Evolutionary conservation across 1,139 yeast genomes (phyloP), one percentile per base, ranked within the genome.

Genomic region (Geotrichum histeridarum): DNA sequence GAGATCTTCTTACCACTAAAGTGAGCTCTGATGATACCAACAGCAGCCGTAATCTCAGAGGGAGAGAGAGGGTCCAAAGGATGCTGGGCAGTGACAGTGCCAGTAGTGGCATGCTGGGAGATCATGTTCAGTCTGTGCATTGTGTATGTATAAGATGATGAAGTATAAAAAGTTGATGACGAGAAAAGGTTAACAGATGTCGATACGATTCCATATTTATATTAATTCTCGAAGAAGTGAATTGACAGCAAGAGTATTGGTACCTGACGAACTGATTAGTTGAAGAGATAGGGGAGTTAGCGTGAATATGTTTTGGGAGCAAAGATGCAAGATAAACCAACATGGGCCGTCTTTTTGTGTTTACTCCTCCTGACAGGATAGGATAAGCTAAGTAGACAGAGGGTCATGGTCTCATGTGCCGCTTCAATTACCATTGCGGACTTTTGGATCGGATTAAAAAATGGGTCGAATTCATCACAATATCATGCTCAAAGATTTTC

Each of bases 21-120:
- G 56, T 75, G 62, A 31, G 69, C 67, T 66, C 74, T 77, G 57
- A 80, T 71, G 44, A 77, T 64, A 36, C 64, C 64, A 17, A 79
- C 74, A 37, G 73, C 76, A 11, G 75, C 73, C 60, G 72, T 68
- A 62, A 75, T 77, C 71, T 85, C 93, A 54, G 68, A 76, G 22
- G 81, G 77, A 44, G 84, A 72, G 59, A 85, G 77, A 11, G 89
- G 91, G 70, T 85, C 93, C 64, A 85, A 75, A 32, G 91, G 90
- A 69, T 84, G 87, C 35, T 75, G 72, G 42, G 83, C 75, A 36
- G 54, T 49, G 31, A 56, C 55, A 27, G 63, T 50, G 2, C 58
- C 51, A 36, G 85, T 80, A 31, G 83, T 79, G 42, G 87, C 73
- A 66, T 84, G 89, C 42, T 43, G 33, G 7, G 58, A 53, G 39